Base-by-base conservation (phyloP, 495 filamentous ascomycete species). In the Clavariopsis aquatica region DNA sequence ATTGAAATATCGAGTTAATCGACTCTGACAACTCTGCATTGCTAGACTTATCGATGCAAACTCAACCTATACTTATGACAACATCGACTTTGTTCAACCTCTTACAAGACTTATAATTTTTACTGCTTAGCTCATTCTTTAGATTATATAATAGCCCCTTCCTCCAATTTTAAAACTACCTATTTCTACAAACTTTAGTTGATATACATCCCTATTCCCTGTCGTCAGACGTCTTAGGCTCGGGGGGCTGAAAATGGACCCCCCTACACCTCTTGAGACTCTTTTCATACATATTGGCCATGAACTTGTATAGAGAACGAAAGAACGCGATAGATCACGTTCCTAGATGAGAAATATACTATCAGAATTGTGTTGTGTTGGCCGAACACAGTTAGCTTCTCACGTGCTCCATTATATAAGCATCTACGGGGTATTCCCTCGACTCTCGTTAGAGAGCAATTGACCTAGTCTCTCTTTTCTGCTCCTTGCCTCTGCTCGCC, bases 1-100 rank as follows among this genome's bases (percentile, higher is more conserved):
- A 66, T 5, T 26, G 59, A 57, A 70, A 80, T 74, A 82, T 81
- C n/a, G 74, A 78, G 52, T 80, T 80, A 56, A 81, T 78, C 15
- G 78, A 71, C 57, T 79, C 68, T 17, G 52, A 68, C 19, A 79
- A 59, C 56, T 78, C 77, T 0, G 77, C 71, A 60, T 66, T 74
- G 38, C 62, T 71, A 7, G 43, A 19, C 56, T 75, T 75, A 36
- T 76, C 69, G 58, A 78, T 80, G 52, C 78, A 81, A 57, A 58
- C 55, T 58, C 36, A 58, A 17, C 24, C 17, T 29, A 57, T 26
- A 60, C 57, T 60, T 60, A 46, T 46, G 57, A 60, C 57, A 60
- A 60, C 57, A 60, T 60, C 46, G 57, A 60, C 57, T 60, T 60
- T 60, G 57, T 60, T 60, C 26, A 52, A 60, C 57, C 57, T 24